Percentiles rank a stretch among this genome's conserved stretches.
phyloP scores from a whole-genome alignment of 2,329 filamentous ascomycete genomes.

The Apiospora rasikravindrae region DNA sequence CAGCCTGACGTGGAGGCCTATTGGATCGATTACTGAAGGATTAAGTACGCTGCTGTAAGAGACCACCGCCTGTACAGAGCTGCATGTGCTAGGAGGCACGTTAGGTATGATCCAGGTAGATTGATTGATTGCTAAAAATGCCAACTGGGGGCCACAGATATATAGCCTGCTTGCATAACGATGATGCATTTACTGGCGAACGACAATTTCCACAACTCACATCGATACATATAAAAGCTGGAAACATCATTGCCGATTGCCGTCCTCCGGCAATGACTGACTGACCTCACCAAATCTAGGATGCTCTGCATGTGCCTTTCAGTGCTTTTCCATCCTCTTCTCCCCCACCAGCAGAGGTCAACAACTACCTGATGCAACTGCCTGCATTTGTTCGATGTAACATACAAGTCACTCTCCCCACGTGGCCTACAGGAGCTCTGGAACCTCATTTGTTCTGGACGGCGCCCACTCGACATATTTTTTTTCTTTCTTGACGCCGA shows the following conservation, averaged over 20 bases:
- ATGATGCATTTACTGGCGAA: no score
- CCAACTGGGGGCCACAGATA: background rate
- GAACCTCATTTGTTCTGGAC: background rate
- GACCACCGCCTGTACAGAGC: no score
- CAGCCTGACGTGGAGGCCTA: conserved; percentile 11
- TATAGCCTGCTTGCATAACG: background rate
- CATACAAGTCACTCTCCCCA: background rate
- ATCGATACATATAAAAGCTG: no score
- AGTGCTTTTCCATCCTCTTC: background rate
- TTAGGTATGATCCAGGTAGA: background rate
- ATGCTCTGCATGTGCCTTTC: background rate
- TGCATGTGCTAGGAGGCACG: background rate
- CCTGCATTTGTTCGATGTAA: background rate
- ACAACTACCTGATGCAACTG: background rate
- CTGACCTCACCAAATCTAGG: no score
- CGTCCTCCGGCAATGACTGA: no score
- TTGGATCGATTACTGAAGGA: background rate
- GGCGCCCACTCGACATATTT: background rate
- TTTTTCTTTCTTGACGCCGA: background rate
- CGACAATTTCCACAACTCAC: background rate
- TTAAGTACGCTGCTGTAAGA: background rate
- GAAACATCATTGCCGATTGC: no score
- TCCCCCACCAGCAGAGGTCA: background rate
- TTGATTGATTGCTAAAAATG: background rate
- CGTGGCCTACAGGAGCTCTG: background rate